These are phyloP conservation scores for Asclepias syriaca DNA, from an alignment of 257 asterid species.

Conservation along the genomic window DNA sequence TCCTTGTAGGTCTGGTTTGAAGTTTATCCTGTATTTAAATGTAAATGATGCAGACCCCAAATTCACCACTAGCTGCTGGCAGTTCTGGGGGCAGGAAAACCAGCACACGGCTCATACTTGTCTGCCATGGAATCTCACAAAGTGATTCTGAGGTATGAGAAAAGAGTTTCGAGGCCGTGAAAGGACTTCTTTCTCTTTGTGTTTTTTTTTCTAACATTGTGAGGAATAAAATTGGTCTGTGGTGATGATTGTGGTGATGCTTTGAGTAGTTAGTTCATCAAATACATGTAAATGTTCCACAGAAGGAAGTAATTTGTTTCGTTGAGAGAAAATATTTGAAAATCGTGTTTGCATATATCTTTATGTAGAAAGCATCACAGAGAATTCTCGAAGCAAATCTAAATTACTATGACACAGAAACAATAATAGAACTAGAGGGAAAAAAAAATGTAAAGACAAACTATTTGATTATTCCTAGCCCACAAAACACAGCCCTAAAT, in stretches of 20 bases:
- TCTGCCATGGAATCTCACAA: constrained; percentile 57
- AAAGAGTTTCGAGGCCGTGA: not conserved
- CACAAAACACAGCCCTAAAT: too few relatives aligned
- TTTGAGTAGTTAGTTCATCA: not conserved
- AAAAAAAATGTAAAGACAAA: too few relatives aligned
- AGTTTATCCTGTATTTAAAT: constrained; percentile 53
- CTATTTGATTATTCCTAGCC: too few relatives aligned
- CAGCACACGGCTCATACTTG: constrained; percentile 55
- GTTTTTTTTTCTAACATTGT: not conserved
- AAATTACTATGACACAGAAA: not conserved
- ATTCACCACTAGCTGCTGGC: constrained; percentile 66
- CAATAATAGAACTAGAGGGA: too few relatives aligned
- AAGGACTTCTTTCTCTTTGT: not conserved
- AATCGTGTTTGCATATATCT: not conserved
- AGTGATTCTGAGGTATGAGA: constrained; percentile 43
- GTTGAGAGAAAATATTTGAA: not conserved
- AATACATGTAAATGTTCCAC: not conserved
- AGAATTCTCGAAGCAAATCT: not conserved
- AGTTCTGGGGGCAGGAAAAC: constrained; percentile 72
- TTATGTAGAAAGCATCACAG: not conserved
- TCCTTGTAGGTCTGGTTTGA: constrained; percentile 46
- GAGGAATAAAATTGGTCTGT: not conserved
- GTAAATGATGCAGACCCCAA: constrained; percentile 83
- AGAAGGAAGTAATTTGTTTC: not conserved
- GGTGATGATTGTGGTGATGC: not conserved